Percentiles rank a stretch among this genome's conserved stretches.
phyloP scores from a whole-genome alignment of 768 basidiomycete species.

The Kwoniella shandongensis region DNA sequence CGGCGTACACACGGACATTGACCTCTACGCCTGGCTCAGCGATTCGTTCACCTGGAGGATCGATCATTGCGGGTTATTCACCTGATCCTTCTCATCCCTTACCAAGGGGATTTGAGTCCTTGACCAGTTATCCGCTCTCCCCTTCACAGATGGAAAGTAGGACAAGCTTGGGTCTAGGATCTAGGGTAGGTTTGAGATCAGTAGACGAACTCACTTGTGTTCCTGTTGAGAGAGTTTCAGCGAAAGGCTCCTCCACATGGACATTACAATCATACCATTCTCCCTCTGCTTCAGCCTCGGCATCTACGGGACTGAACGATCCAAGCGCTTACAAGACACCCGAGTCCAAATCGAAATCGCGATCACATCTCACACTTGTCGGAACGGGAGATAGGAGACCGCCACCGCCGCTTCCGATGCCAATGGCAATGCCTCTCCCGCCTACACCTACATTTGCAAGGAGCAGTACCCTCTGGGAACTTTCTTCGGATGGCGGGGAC shows the following conservation, averaged over 20 bases:
- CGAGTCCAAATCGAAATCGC: background rate
- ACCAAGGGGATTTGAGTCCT: constrained; percentile 36
- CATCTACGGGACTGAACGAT: background rate
- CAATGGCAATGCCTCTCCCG: constrained; percentile 38
- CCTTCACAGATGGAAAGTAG: constrained; percentile 25
- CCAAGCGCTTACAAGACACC: constrained; percentile 14
- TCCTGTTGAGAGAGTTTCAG: constrained; percentile 14
- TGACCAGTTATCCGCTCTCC: constrained; percentile 35
- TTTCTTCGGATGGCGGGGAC: constrained; percentile 1
- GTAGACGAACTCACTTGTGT: constrained; percentile 12
- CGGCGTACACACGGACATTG: constrained; percentile 19
- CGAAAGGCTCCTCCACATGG: constrained; percentile 25
- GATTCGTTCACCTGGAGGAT: constrained; percentile 29
- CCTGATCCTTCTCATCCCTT: constrained; percentile 44
- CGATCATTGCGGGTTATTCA: constrained; percentile 38
- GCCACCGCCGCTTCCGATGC: constrained; percentile 45
- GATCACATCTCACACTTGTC: background rate
- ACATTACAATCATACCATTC: constrained; percentile 39
- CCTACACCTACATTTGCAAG: constrained; percentile 37
- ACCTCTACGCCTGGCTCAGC: constrained; percentile 27
- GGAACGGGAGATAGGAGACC: constrained; percentile 18
- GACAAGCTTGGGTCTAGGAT: constrained; percentile 18
- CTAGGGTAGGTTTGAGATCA: constrained; percentile 3
- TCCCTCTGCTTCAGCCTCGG: constrained; percentile 4
- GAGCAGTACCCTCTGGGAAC: constrained; percentile 26